Conservation (phyloP, 2,329 filamentous ascomycete genomes). For the Hymenoscyphus linearis region DNA sequence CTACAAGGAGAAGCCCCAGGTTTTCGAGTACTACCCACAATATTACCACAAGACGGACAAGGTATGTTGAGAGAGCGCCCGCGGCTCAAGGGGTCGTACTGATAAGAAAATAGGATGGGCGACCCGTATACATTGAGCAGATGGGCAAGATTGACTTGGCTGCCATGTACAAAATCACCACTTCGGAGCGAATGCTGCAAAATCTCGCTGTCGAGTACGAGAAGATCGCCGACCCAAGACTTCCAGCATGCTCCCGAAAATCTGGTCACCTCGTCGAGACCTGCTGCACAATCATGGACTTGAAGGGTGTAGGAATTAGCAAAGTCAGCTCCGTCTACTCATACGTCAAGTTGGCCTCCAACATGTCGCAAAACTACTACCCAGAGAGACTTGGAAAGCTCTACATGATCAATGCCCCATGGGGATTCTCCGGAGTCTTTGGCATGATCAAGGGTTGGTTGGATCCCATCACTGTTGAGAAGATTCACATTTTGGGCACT, state of each 20-base stretch:
- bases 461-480: slow-evolving; percentile 91
- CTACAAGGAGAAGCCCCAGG: slow-evolving; percentile 76
- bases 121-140: slow-evolving; percentile 95
- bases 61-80: slow-evolving; percentile 37
- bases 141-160: slow-evolving; percentile 87
- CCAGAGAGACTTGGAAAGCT: slow-evolving; percentile 93
- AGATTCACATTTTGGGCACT: slow-evolving; percentile 85
- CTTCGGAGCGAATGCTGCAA: slow-evolving; percentile 85
- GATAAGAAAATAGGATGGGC: slow-evolving; percentile 64
- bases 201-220: slow-evolving; percentile 98
- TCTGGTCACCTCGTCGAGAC: slow-evolving; percentile 87
- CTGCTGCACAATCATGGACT: slow-evolving; percentile 96
- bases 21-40: slow-evolving; percentile 92
- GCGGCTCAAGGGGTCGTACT: slow-evolving; percentile 7
- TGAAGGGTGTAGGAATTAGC: slow-evolving; percentile 84
- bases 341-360: slow-evolving; percentile 80
- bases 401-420: slow-evolving; percentile 96
- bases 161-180: slow-evolving; percentile 90
- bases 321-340: slow-evolving; percentile 80
- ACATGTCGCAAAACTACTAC: slow-evolving; percentile 97
- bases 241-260: slow-evolving; percentile 94
- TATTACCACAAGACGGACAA: slow-evolving; percentile 98
- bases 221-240: slow-evolving; percentile 84
- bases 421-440: slow-evolving; percentile 89
- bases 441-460: slow-evolving; percentile 86